Evolutionary conservation across 1,284 basidiomycete genomes (phyloP).

Genomic region (Ustilago vetiveriae): DNA sequence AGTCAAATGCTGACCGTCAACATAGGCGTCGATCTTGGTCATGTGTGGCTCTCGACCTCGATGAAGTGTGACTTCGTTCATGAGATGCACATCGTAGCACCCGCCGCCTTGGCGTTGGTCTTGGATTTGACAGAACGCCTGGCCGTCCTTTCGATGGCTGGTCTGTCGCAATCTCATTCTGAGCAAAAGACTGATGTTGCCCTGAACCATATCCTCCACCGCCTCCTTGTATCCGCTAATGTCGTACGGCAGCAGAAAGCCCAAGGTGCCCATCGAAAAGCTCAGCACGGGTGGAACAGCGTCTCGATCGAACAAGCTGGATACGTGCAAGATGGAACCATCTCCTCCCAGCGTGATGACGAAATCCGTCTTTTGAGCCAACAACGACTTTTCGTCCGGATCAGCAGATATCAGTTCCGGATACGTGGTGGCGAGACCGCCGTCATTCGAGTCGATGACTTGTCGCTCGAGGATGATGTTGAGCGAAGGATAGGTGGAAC

Average conservation of each 20-base stretch:
- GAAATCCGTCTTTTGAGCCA: conserved; percentile 72
- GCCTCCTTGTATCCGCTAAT: conserved; percentile 51
- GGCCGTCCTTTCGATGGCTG: conserved; percentile 40
- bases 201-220: conserved; percentile 51
- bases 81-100: conserved; percentile 83
- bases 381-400: conserved; percentile 12
- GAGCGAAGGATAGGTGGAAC: conserved; percentile 74
- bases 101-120: conserved; percentile 27
- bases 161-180: conserved; percentile 59
- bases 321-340: conserved; percentile 93
- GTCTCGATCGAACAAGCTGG: conserved; percentile 85
- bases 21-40: conserved; percentile 91
- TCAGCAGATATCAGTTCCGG: conserved; percentile 35
- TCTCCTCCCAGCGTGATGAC: conserved; percentile 93
- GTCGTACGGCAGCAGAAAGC: conserved; percentile 87
- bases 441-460: conserved; percentile 73
- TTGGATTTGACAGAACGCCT: conserved; percentile 37
- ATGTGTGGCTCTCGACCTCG: conserved; percentile 89
- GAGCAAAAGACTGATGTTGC: conserved; percentile 53
- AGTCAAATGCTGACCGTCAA: conserved; percentile 94
- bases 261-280: conserved; percentile 94
- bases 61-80: conserved; percentile 96
- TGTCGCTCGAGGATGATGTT: conserved; percentile 79
- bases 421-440: conserved; percentile 51
- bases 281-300: conserved; percentile 93